Conservation (phyloP, 768 basidiomycete species). For the Boletus subparvulus region DNA sequence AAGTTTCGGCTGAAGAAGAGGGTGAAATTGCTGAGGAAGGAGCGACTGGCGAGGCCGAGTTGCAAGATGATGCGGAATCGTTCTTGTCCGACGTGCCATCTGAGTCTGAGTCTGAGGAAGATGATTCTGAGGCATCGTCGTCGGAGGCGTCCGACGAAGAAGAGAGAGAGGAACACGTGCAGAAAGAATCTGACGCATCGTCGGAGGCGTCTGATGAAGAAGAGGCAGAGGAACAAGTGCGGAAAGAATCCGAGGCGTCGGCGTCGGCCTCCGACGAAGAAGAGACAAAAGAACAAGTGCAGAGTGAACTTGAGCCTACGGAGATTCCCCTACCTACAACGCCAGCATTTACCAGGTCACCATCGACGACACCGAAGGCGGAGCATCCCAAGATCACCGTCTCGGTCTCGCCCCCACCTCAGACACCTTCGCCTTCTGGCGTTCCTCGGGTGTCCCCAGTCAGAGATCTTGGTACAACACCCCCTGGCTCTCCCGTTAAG, state of each 20-base stretch:
- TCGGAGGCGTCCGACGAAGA: slow-evolving; percentile 7
- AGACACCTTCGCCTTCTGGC: slow-evolving; percentile 22
- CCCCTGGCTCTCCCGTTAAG: slow-evolving; percentile 61
- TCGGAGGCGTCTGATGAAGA: slow-evolving; percentile 12
- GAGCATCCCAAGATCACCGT: slow-evolving; percentile 45
- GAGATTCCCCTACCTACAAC: slow-evolving; percentile 24
- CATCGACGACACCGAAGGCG: slow-evolving; percentile 59
- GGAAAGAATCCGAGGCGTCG: slow-evolving; percentile 13
- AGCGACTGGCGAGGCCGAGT: slow-evolving; percentile 29
- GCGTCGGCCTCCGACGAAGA: slow-evolving; percentile 12
- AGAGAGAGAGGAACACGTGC: not conserved
- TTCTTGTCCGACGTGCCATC: too few relatives aligned
- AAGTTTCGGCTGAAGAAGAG: slow-evolving; percentile 36
- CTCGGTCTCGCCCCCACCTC: slow-evolving; percentile 32
- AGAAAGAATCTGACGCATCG: slow-evolving; percentile 19
- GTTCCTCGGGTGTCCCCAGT: slow-evolving; percentile 30
- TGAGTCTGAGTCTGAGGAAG: slow-evolving; percentile 5
- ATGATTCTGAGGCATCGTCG: slow-evolving; percentile 2
- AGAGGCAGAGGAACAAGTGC: slow-evolving; percentile 19
- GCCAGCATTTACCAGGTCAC: slow-evolving; percentile 47
- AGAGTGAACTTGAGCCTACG: slow-evolving; percentile 24
- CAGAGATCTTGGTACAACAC: slow-evolving; percentile 54
- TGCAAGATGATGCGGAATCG: slow-evolving; percentile 29
- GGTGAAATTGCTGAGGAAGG: slow-evolving; percentile 18
- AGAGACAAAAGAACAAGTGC: slow-evolving; percentile 19